Percentiles rank a stretch among this genome's conserved stretches.
phyloP scores from a whole-genome alignment of 139 green algal genomes.

The Microglena sp. region DNA sequence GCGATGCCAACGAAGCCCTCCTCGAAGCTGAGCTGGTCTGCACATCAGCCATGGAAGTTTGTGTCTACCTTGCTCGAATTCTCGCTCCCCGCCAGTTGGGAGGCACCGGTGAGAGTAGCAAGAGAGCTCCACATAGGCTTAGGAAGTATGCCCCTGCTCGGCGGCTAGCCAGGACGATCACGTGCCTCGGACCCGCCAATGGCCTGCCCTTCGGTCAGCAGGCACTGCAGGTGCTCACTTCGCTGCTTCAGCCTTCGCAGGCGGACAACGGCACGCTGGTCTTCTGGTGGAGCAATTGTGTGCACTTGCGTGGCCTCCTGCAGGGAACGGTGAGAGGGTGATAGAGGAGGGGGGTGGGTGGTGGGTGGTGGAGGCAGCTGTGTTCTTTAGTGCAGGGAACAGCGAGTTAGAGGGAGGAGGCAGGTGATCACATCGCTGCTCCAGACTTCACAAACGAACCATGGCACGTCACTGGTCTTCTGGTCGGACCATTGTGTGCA shows the following conservation, averaged over 20 bases:
- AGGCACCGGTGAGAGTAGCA: conserved; percentile 1
- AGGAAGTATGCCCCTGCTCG: conserved; percentile 55
- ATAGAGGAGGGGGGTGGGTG: conserved; percentile 21
- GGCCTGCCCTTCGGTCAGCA: conserved; percentile 46
- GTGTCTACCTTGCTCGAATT: conserved; percentile 45
- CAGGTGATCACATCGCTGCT: too few species aligned
- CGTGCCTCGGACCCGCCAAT: conserved; percentile 42
- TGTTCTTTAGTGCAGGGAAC: too few species aligned
- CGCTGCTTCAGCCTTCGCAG: conserved; percentile 8
- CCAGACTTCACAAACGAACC: too few species aligned
- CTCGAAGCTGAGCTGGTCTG: too few species aligned
- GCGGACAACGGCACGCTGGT: conserved; percentile 33
- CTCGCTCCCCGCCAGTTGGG: neutral
- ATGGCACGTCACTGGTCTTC: too few species aligned
- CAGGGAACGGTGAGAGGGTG: too few species aligned
- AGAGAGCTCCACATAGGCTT: neutral
- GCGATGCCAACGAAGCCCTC: too few species aligned
- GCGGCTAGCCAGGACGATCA: conserved; percentile 60
- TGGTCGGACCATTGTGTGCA: too few species aligned
- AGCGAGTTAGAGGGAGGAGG: too few species aligned
- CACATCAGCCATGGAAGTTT: conserved; percentile 54
- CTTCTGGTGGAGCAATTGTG: conserved; percentile 42
- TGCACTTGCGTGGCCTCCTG: conserved; percentile 41
- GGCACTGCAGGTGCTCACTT: conserved; percentile 37
- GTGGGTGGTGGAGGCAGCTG: neutral